Evolutionary conservation across 176 grass and related monocot species (phyloP).

Genomic region (Oryza meyeriana): DNA sequence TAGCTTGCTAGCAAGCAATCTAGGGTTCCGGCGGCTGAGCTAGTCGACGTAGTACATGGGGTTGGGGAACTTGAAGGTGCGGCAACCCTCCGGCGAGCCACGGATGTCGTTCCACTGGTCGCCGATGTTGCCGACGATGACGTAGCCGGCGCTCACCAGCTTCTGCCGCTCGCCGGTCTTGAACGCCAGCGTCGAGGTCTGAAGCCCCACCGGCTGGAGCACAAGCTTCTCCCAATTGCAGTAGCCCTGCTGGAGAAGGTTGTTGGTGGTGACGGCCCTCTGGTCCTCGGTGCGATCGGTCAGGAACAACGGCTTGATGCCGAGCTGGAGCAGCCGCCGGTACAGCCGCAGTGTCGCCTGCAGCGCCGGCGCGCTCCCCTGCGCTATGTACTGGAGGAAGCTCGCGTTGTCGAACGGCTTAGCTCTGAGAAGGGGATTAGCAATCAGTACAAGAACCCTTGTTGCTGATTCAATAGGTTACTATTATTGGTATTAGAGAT

Average conservation of each 20-base stretch:
- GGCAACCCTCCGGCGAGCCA: not conserved
- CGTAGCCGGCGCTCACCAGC: constrained; percentile 23
- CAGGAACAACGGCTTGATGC: constrained; percentile 51
- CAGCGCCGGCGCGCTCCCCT: constrained; percentile 30
- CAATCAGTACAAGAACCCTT: too few species aligned
- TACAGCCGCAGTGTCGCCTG: constrained; percentile 38
- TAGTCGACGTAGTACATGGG: constrained; percentile 11
- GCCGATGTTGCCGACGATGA: constrained; percentile 51
- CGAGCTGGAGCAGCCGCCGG: constrained; percentile 32
- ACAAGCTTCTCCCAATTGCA: constrained; percentile 36
- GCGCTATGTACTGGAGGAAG: constrained; percentile 32
- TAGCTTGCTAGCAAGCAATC: too few species aligned
- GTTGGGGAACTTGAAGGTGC: constrained; percentile 57
- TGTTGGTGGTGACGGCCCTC: constrained; percentile 11
- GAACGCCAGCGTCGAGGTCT: constrained; percentile 16
- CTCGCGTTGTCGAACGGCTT: constrained; percentile 30
- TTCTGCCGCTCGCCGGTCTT: constrained; percentile 46
- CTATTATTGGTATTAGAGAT: too few species aligned
- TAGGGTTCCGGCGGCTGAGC: not conserved
- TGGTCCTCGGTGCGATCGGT: constrained; percentile 39
- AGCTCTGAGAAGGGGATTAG: not conserved
- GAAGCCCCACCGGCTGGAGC: constrained; percentile 28
- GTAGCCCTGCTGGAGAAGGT: constrained; percentile 32
- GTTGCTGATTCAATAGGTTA: too few species aligned
- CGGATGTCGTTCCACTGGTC: constrained; percentile 70